phyloP scores from a whole-genome alignment of 257 asterid species.

The Solanum infundibuliforme region DNA sequence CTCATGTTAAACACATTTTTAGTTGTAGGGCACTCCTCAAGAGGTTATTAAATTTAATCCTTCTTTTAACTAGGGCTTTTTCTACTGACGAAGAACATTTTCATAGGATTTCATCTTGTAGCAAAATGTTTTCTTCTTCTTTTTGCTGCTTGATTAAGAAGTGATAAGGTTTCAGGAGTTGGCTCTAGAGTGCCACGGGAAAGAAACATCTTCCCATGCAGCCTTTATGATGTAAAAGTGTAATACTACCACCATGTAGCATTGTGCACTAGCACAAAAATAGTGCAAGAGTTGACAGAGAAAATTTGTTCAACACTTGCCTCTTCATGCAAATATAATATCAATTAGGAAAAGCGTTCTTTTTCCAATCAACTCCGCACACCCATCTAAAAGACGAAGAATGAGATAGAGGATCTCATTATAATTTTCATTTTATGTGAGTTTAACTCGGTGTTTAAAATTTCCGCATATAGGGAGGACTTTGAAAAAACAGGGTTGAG shows the following conservation, averaged over 20 bases:
- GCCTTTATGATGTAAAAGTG: not conserved
- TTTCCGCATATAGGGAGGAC: slow-evolving; percentile 49
- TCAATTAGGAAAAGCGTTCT: slow-evolving; percentile 1
- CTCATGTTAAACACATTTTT: not conserved
- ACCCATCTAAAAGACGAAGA: not conserved
- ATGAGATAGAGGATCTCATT: not conserved
- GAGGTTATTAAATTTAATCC: not conserved
- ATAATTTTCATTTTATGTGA: not conserved
- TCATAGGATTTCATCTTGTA: not conserved
- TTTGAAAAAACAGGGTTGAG: slow-evolving; percentile 73
- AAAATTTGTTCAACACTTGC: not conserved
- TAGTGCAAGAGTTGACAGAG: not conserved
- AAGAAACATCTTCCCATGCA: not conserved
- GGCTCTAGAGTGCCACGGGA: not conserved
- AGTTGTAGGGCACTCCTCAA: not conserved
- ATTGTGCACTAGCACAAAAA: not conserved
- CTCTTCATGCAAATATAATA: not conserved
- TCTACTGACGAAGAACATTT: not conserved
- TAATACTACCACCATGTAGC: not conserved
- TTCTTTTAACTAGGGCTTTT: not conserved
- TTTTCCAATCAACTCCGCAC: not conserved
- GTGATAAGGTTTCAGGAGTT: not conserved
- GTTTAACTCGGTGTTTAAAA: not conserved
- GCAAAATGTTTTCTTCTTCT: not conserved
- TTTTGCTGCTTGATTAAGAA: not conserved